These are phyloP conservation scores for Malus sylvestris DNA, from an alignment of 306 rosid genomes.

Conservation along the genomic window DNA sequence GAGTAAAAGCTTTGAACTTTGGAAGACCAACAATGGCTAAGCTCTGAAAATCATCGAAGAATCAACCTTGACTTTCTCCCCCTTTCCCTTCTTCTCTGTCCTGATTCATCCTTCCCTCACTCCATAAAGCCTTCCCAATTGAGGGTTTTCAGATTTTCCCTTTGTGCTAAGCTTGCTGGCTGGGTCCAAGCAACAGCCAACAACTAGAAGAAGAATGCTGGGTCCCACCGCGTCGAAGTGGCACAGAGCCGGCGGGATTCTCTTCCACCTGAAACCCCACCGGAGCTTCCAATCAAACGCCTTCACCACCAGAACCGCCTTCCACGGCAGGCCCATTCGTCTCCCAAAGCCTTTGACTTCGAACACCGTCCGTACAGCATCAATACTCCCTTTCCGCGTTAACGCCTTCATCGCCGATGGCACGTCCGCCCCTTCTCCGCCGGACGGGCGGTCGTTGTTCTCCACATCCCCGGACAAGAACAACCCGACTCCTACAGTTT, in stretches of 20 bases:
- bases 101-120: not conserved
- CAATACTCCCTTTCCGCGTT: slow-evolving; percentile 8
- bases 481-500: slow-evolving; percentile 8
- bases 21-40: not conserved
- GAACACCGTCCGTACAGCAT: not conserved
- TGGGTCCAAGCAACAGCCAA: not conserved
- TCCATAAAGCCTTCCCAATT: not conserved
- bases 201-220: slow-evolving; percentile 15
- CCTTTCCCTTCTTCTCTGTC: not conserved
- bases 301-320: slow-evolving; percentile 7
- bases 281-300: not conserved
- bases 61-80: not conserved
- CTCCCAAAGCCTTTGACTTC: not conserved
- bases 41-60: not conserved
- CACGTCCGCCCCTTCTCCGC: not conserved
- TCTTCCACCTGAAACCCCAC: not conserved
- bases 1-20: not conserved
- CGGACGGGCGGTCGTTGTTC: slow-evolving; percentile 18
- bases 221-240: slow-evolving; percentile 29
- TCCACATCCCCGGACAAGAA: slow-evolving; percentile 24
- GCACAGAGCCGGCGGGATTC: slow-evolving; percentile 22
- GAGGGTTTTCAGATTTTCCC: not conserved
- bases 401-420: slow-evolving; percentile 32
- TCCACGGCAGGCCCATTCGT: slow-evolving; percentile 18
- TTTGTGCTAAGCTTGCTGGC: not conserved